Percentiles rank a stretch among this genome's conserved stretches.
These are phyloP conservation scores for Metrosideros polymorpha DNA, from an alignment of 441 rosid species.

Conservation along the genomic window DNA sequence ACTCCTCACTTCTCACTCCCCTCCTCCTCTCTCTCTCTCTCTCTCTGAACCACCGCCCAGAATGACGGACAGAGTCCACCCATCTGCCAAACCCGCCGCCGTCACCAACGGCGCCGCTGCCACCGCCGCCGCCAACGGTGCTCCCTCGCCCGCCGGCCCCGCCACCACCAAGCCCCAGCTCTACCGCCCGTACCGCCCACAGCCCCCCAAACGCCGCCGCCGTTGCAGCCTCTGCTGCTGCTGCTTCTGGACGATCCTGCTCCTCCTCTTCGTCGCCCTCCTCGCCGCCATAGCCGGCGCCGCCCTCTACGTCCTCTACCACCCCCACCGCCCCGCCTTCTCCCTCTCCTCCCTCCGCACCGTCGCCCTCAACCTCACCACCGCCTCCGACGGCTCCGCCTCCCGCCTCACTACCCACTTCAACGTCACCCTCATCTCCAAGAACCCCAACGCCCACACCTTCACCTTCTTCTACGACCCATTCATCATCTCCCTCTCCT, in stretches of 20 bases:
- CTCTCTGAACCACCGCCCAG: neutral
- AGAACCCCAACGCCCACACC: conserved; percentile 48
- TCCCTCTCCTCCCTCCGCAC: conserved; percentile 37
- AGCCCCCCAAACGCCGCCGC: neutral
- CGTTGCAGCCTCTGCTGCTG: conserved; percentile 10
- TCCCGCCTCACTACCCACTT: conserved; percentile 42
- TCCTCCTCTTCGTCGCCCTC: neutral
- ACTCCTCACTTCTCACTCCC: neutral
- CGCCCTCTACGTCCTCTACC: conserved; percentile 53
- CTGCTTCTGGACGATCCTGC: conserved; percentile 13
- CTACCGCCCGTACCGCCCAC: conserved; percentile 15
- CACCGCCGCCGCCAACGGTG: neutral
- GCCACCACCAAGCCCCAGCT: conserved; percentile 1
- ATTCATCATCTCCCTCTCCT: conserved; percentile 21
- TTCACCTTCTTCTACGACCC: conserved; percentile 50
- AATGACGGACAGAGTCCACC: conserved; percentile 4
- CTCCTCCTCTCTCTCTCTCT: neutral
- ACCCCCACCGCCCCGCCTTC: conserved; percentile 26
- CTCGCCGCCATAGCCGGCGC: conserved; percentile 23
- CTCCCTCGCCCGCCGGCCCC: neutral
- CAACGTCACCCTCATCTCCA: conserved; percentile 48
- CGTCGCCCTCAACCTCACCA: conserved; percentile 38
- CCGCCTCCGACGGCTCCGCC: conserved; percentile 46
- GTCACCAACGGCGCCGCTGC: neutral
- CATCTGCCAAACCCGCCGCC: neutral